Evolutionary conservation across 73 alveolate species (phyloP).

Genomic region (Effrenium voratum): DNA sequence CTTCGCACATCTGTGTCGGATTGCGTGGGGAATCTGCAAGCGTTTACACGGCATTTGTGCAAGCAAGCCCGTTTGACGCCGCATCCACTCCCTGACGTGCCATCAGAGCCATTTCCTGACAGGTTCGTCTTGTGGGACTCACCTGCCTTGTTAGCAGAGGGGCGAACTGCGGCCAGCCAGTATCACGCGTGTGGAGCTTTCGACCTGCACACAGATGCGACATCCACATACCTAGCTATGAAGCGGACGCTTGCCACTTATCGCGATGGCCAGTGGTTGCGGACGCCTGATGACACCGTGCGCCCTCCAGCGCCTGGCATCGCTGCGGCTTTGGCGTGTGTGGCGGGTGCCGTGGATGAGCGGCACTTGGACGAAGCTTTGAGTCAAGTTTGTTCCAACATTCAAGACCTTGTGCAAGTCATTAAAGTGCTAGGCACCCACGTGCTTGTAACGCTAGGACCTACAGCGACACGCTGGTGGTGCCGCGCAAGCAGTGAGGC

Average conservation of each 20-base stretch:
- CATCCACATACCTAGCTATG: not conserved
- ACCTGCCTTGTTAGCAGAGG: not conserved
- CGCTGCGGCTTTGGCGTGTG: not conserved
- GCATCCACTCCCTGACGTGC: constrained; percentile 34
- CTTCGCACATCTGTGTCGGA: constrained; percentile 13
- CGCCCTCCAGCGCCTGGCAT: not conserved
- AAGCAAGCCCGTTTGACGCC: not conserved
- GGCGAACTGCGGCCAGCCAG: constrained; percentile 38
- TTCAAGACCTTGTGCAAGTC: not conserved
- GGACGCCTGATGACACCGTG: not conserved
- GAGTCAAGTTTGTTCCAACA: not conserved
- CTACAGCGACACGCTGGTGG: not conserved
- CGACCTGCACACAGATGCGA: not conserved
- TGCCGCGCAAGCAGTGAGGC: not conserved
- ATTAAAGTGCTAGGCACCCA: not conserved
- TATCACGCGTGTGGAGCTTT: not conserved
- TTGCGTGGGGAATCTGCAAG: not conserved
- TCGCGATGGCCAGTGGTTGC: not conserved
- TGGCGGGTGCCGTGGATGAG: not conserved
- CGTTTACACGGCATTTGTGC: not conserved
- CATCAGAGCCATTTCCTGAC: constrained; percentile 25
- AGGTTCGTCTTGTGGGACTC: not conserved
- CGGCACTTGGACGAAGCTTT: not conserved
- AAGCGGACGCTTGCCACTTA: constrained; percentile 11
- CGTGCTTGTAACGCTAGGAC: not conserved